These are phyloP conservation scores for Sequoiadendron giganteum DNA, from an alignment of 75 land plant genomes.

Conservation along the genomic window DNA sequence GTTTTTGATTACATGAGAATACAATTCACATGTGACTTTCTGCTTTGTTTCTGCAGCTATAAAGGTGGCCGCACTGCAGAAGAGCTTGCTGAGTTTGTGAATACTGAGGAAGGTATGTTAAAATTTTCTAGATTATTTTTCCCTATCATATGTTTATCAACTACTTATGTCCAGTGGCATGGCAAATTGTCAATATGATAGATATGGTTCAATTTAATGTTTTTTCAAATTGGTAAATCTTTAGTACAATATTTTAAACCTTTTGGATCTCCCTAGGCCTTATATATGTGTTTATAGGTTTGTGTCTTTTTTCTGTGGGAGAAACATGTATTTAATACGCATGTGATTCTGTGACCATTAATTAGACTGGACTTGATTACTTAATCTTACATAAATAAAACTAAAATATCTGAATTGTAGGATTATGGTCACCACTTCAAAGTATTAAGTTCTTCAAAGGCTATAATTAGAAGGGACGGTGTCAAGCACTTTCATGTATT, in stretches of 20 bases:
- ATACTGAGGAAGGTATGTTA: conserved; percentile 85
- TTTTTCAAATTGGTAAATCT: not conserved
- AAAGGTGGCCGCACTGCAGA: conserved; percentile 90
- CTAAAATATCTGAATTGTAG: not conserved
- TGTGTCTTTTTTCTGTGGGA: not conserved
- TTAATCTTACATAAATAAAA: not conserved
- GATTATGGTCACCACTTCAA: not conserved
- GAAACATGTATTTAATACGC: not conserved
- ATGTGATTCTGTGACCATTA: not conserved
- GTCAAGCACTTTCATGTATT: not conserved
- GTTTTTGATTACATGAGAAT: not conserved
- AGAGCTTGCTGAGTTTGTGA: conserved; percentile 86
- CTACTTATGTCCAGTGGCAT: not conserved
- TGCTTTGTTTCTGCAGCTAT: conserved; percentile 49
- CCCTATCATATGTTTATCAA: not conserved
- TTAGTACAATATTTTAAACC: not conserved
- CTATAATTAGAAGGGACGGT: not conserved
- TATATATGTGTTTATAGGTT: not conserved
- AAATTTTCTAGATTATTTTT: not conserved
- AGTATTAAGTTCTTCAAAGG: not conserved
- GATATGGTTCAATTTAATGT: not conserved
- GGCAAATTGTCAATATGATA: not conserved
- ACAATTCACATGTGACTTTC: not conserved
- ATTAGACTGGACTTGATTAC: not conserved
- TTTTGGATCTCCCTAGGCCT: not conserved